Evolutionary conservation across 225 moss, liverwort and hornwort genomes (phyloP), one percentile per base, ranked within the genome.

Genomic region (Bryoerythrophyllum caledonicum): DNA sequence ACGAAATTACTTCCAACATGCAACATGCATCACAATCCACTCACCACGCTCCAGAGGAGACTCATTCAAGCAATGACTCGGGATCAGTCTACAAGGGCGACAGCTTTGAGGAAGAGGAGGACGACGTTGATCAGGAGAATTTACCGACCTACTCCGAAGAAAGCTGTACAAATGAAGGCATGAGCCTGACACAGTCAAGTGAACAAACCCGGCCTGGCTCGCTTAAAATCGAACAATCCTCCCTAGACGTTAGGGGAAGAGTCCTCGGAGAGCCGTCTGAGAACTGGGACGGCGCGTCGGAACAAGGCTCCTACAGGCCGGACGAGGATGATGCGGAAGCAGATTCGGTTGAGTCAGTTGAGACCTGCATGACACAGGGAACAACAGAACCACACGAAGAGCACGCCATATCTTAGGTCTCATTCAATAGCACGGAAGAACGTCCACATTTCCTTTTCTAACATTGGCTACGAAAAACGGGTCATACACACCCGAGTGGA

Each of bases 281-380:
- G 25, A 75, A 67, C 40, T 79, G 77, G 77, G 76, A 65, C 25
- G 72, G 35, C 30, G 79, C 80, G 67, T 92, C 92, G 21, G 86
- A 89, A 65, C 87, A 89, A 74, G 92, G 70, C 23, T 87, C 90
- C n/a, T 86, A 86, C 65, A 92, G 86, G 63, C 92, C 83, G 61
- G 67, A 75, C 40, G 85, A 87, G 35, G 84, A 77, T 34, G 62
- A 69, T 8, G 63, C 35, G 16, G 26, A 74, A 69, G 43, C 66
- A 30, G 71, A 71, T 30, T 67, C 60, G 65, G 37, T 52, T 41
- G 11, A 20, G 62, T 83, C 56, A 41, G 21, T 51, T 16, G 48
- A 58, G 16, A 58, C 63, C 48, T 65, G 57, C 37, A 2, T 11
- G 63, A 38, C 40, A 57, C 51, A 62, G 21, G 40, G n/a, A 21